Evolutionary conservation across 108 stramenopile species (phyloP).

Genomic region (Nannochloropsis oceanica): DNA sequence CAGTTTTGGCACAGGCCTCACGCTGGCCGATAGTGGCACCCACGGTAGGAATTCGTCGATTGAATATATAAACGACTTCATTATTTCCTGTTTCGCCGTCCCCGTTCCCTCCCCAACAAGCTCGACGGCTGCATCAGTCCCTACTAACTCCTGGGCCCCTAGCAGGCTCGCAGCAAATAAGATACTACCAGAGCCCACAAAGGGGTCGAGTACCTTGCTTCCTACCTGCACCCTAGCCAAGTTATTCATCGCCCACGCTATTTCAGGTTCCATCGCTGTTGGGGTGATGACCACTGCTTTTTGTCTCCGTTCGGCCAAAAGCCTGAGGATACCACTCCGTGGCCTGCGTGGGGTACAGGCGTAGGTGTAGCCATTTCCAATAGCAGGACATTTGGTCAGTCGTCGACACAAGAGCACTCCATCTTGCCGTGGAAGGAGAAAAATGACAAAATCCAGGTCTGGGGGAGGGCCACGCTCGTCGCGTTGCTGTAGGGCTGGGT

Average conservation of each 20-base stretch:
- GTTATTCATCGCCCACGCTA: not conserved
- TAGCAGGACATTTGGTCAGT: not conserved
- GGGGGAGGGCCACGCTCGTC: not conserved
- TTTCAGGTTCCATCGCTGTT: not conserved
- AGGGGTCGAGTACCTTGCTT: not conserved
- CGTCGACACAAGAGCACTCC: not conserved
- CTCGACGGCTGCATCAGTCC: not conserved
- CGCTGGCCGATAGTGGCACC: not conserved
- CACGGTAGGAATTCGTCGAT: not conserved
- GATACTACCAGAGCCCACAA: not conserved
- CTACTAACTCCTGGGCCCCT: not conserved
- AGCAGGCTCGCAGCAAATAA: not conserved
- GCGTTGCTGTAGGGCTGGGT: not conserved
- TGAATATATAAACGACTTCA: not conserved
- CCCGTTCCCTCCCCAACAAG: not conserved
- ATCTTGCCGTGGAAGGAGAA: not conserved
- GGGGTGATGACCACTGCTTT: not conserved
- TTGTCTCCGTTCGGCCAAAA: not conserved
- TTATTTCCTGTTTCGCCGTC: not conserved
- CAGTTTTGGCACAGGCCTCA: not conserved
- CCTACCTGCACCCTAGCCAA: not conserved
- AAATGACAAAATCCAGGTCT: not conserved
- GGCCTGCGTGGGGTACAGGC: not conserved
- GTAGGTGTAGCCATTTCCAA: not conserved
- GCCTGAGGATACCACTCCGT: not conserved